These are phyloP conservation scores for Plectosphaerella sp. DNA, from an alignment of 2,329 filamentous ascomycete genomes.

Conservation along the genomic window DNA sequence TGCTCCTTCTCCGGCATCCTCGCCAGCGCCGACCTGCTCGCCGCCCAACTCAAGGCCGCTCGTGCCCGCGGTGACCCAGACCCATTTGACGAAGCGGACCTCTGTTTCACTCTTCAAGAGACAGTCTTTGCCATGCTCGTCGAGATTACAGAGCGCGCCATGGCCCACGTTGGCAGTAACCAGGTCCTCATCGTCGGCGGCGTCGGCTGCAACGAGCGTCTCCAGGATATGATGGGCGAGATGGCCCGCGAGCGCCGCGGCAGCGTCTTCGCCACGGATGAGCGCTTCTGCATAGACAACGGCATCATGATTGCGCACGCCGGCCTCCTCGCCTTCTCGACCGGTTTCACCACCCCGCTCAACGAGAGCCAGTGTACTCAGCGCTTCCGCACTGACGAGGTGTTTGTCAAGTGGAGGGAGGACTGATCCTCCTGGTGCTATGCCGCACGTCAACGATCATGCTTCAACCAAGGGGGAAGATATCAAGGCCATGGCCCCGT, in stretches of 20 bases:
- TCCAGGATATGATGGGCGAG: slow-evolving; percentile 97
- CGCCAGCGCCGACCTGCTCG: slow-evolving; percentile 75
- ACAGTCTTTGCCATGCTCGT: slow-evolving; percentile 96
- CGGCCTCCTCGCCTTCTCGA: slow-evolving; percentile 78
- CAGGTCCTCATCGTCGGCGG: slow-evolving; percentile 95
- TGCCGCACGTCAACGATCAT: background rate
- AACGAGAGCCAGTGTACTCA: slow-evolving; percentile 83
- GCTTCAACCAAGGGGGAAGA: too few species aligned
- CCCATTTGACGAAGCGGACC: slow-evolving; percentile 68
- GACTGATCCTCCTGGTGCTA: slow-evolving; percentile 3
- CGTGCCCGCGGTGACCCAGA: slow-evolving; percentile 46
- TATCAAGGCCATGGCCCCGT: too few species aligned
- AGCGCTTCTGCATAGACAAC: slow-evolving; percentile 98
- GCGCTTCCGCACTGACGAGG: slow-evolving; percentile 77
- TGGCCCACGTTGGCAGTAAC: slow-evolving; percentile 89
- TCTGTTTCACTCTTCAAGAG: slow-evolving; percentile 94
- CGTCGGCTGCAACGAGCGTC: slow-evolving; percentile 87
- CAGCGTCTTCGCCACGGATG: slow-evolving; percentile 90
- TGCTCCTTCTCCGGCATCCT: slow-evolving; percentile 93
- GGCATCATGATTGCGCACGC: slow-evolving; percentile 99
- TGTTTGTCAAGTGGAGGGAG: slow-evolving; percentile 74
- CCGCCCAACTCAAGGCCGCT: slow-evolving; percentile 54
- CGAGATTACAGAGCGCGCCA: slow-evolving; percentile 95
- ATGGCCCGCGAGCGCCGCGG: slow-evolving; percentile 90
- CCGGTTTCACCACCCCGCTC: slow-evolving; percentile 71